Conservation (phyloP, 73 alveolate species). For the Paramecium sexaurelia region DNA sequence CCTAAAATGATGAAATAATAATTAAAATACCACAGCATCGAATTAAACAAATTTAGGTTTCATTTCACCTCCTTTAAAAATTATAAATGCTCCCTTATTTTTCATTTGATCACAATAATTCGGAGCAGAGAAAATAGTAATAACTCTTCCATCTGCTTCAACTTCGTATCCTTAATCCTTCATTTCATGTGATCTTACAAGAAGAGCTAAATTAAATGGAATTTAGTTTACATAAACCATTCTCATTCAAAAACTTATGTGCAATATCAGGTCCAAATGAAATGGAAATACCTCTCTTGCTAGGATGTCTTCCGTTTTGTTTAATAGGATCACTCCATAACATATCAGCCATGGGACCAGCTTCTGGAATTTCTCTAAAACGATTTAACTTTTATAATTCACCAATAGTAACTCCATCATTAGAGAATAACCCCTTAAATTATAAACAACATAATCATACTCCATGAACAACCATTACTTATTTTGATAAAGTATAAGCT, state of each 20-base stretch:
- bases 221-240: slow-evolving; percentile 76
- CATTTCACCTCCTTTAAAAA: slow-evolving; percentile 91
- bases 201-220: slow-evolving; percentile 43
- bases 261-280: slow-evolving; percentile 98
- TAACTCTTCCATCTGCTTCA: slow-evolving; percentile 92
- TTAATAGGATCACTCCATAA: slow-evolving; percentile 98
- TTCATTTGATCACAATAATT: slow-evolving; percentile 98
- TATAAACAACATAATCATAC: neutral
- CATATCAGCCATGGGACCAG: slow-evolving; percentile 84
- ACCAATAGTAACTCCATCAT: slow-evolving; percentile 94
- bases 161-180: slow-evolving; percentile 95
- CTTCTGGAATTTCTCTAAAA: slow-evolving; percentile 93
- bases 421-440: slow-evolving; percentile 88
- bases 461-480: slow-evolving; percentile 96
- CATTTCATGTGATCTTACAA: slow-evolving; percentile 96
- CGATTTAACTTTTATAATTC: slow-evolving; percentile 91
- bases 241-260: slow-evolving; percentile 86
- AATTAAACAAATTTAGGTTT: slow-evolving; percentile 83
- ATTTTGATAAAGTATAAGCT: slow-evolving; percentile 88
- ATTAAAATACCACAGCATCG: slow-evolving; percentile 80
- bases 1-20: slow-evolving; percentile 32
- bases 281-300: slow-evolving; percentile 96
- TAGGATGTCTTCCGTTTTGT: slow-evolving; percentile 92
- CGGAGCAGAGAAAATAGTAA: slow-evolving; percentile 98
- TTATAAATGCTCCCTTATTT: slow-evolving; percentile 95